A percentile compares a stretch with the other conserved stretches of the same genome.
Evolutionary conservation across 495 filamentous ascomycete species (phyloP).

Genomic region (Letharia lupina): DNA sequence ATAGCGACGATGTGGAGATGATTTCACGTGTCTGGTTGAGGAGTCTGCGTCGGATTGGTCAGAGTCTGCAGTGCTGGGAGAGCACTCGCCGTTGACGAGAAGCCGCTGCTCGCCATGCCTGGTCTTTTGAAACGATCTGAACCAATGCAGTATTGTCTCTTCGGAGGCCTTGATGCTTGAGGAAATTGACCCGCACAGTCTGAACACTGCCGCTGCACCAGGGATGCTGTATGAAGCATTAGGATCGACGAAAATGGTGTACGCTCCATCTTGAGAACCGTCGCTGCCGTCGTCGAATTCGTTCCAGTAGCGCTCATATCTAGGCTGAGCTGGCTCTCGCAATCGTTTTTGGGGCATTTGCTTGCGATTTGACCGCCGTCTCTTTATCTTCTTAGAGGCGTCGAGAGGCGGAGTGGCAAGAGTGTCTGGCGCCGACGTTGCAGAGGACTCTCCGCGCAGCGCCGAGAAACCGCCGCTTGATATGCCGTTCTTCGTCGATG

Average conservation of each 20-base stretch:
- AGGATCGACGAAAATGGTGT: constrained; percentile 51
- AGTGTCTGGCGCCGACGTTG: constrained; percentile 24
- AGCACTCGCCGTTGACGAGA: constrained; percentile 8
- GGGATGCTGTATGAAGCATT: constrained; percentile 41
- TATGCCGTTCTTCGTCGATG: constrained; percentile 22
- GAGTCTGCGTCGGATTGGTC: constrained; percentile 16
- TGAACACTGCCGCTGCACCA: constrained; percentile 35
- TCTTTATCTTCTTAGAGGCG: constrained; percentile 24
- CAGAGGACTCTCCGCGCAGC: constrained; percentile 23
- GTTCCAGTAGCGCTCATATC: constrained; percentile 48
- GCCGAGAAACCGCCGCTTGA: constrained; percentile 23
- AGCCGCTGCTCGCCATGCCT: constrained; percentile 6
- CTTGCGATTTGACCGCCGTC: constrained; percentile 17
- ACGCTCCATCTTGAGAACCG: constrained; percentile 38
- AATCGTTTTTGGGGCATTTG: constrained; percentile 13
- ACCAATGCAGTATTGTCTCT: constrained; percentile 38
- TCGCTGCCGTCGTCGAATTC: constrained; percentile 59
- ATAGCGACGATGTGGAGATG: constrained; percentile 29
- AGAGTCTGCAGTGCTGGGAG: constrained; percentile 21
- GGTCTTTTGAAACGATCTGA: constrained; percentile 20
- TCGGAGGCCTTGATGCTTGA: constrained; percentile 33
- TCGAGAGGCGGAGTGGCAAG: constrained; percentile 2
- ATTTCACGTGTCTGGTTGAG: constrained; percentile 1
- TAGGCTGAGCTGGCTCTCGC: constrained; percentile 9
- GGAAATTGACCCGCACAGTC: constrained; percentile 10